Evolutionary conservation across 106 monocot genomes (phyloP), one percentile per base, ranked within the genome.

Genomic region (Acorus calamus): DNA sequence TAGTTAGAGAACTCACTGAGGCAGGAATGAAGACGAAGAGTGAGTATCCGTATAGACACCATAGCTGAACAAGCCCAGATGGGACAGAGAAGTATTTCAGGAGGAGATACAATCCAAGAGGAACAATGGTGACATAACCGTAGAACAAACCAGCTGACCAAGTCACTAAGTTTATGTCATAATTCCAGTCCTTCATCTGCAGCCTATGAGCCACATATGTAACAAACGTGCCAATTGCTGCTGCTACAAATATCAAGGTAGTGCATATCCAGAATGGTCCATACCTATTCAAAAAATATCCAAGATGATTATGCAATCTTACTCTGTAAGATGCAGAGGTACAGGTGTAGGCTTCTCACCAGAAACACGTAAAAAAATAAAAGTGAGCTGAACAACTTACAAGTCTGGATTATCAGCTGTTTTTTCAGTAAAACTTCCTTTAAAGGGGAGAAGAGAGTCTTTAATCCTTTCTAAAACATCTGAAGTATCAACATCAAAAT

Each of bases 261-360:
- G 92, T 85, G 83, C 88, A 93, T 82, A 93, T 93, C 92, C 92
- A 93, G 57, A 93, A 93, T 56, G 92, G 92, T 52, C 92, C 92
- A 56, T 93, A 93, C 64, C 92, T 93, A 61, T 56, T 47, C 64
- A 68, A 57, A 11, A 44, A 49, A 52, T 14, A 44, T 11, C 14
- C 56, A 50, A 46, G 52, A 44, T 11, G 3, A n/a, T 45, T 28
- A 55, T n/a, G 28, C 28, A 28, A 28, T 28, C 28, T 28, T 28
- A 50, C 64, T 50, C 14, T 49, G 41, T 50, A 64, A 50, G 50
- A 64, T 64, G 13, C 12, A 47, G 14, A 62, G 7, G 6, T 43
- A 53, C 7, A 9, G 54, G 11, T 4, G n/a, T 53, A 55, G 47
- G 28, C 28, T 28, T 28, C 28, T 28, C 28, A 28, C 28, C 28